Percentiles rank a stretch among this genome's conserved stretches.
Evolutionary conservation across 73 alveolate species (phyloP).

Genomic region (Effrenium voratum): DNA sequence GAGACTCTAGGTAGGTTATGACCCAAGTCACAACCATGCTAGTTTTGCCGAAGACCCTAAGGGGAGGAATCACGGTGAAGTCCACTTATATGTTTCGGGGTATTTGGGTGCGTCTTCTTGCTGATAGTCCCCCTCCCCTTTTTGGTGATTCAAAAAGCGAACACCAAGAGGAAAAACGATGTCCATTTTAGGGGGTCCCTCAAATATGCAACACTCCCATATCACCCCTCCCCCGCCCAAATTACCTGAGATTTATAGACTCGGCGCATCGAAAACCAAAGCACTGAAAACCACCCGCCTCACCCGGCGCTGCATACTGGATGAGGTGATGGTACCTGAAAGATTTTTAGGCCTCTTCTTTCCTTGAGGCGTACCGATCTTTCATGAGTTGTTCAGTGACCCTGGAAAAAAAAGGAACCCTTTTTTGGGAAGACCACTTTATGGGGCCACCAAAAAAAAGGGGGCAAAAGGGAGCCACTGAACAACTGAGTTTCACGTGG

Average conservation of each 20-base stretch:
- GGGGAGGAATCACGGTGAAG: too few relatives aligned
- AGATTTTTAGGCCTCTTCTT: not conserved
- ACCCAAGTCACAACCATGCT: too few relatives aligned
- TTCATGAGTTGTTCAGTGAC: not conserved
- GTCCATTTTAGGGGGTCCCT: too few relatives aligned
- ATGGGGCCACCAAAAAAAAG: not conserved
- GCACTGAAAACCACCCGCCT: not conserved
- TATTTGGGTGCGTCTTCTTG: too few relatives aligned
- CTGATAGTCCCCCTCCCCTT: too few relatives aligned
- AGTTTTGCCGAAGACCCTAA: too few relatives aligned
- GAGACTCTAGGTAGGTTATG: too few relatives aligned
- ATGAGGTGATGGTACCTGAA: constrained; percentile 73
- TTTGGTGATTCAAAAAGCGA: too few relatives aligned
- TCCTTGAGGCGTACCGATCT: not conserved
- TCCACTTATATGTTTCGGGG: too few relatives aligned
- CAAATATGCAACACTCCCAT: too few relatives aligned
- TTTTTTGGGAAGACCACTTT: not conserved
- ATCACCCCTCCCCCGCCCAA: not conserved
- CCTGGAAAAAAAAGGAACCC: not conserved
- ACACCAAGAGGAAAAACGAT: too few relatives aligned
- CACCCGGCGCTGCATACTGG: constrained; percentile 62
- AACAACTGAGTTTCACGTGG: too few relatives aligned
- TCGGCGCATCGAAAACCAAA: not conserved
- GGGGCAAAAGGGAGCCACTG: not conserved
- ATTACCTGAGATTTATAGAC: not conserved